Evolutionary conservation across 495 filamentous ascomycete species (phyloP).

Genomic region (Talaromyces stipitatus): DNA sequence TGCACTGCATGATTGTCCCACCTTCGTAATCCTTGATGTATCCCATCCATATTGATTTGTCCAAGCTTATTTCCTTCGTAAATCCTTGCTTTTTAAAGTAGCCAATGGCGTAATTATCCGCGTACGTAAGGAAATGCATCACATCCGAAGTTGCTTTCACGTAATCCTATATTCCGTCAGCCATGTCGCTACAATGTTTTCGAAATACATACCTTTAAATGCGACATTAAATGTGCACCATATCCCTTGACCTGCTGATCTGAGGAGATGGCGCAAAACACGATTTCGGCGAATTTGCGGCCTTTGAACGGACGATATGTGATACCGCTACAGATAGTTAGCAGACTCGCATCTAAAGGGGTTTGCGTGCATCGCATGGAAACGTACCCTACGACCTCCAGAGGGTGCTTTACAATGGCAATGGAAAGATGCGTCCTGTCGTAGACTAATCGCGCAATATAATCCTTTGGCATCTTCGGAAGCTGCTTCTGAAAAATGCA

Average conservation of each 20-base stretch:
- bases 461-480: constrained; percentile 98
- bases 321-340: constrained; percentile 57
- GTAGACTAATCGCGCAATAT: constrained; percentile 94
- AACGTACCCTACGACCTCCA: constrained; percentile 78
- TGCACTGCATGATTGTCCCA: constrained; percentile 98
- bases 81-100: constrained; percentile 99
- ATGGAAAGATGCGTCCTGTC: constrained; percentile 94
- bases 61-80: constrained; percentile 94
- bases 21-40: constrained; percentile 99
- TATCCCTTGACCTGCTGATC: constrained; percentile 99
- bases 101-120: constrained; percentile 97
- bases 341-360: constrained; percentile 6
- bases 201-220: constrained; percentile 61
- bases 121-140: constrained; percentile 98
- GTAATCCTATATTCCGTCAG: constrained; percentile 56
- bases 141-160: constrained; percentile 94
- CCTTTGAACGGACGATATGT: constrained; percentile 94
- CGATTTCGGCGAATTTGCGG: constrained; percentile 93
- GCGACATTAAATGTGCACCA: constrained; percentile 94
- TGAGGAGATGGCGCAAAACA: constrained; percentile 95
- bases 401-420: constrained; percentile 92
- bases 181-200: neutral
- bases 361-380: neutral
- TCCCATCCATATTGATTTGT: constrained; percentile 91
- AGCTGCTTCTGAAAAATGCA: constrained; percentile 98